Evolutionary conservation across 495 filamentous ascomycete genomes (phyloP).

Genomic region (Penicillium turbatum): DNA sequence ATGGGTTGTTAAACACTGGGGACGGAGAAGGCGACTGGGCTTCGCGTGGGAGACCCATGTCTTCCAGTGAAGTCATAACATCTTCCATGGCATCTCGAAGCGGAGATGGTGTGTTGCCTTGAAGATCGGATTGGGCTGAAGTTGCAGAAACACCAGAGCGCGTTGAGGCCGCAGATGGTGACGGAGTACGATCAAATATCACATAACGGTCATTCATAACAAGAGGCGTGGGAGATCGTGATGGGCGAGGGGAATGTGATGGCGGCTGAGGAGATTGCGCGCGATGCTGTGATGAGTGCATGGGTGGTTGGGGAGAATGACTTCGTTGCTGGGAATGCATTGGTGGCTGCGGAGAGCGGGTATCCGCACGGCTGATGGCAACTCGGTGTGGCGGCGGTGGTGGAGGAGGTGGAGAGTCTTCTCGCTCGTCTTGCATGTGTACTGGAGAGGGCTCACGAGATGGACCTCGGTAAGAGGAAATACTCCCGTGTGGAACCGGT

Average conservation of each 20-base stretch:
- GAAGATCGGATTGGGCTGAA: conserved; percentile 54
- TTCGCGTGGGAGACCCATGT: conserved; percentile 66
- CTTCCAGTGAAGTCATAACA: conserved; percentile 92
- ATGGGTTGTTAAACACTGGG: conserved; percentile 64
- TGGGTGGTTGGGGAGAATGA: conserved; percentile 9
- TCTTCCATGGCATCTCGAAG: conserved; percentile 94
- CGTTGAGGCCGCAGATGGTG: conserved; percentile 48
- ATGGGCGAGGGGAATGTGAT: conserved; percentile 13
- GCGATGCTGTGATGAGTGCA: not conserved
- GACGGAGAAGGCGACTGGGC: conserved; percentile 44
- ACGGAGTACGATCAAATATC: conserved; percentile 51
- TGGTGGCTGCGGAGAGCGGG: conserved; percentile 6
- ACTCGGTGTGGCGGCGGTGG: conserved; percentile 42
- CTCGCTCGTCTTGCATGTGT: conserved; percentile 32
- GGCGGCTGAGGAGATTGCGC: conserved; percentile 19
- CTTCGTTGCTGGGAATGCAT: conserved; percentile 5
- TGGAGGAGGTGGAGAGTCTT: conserved; percentile 45
- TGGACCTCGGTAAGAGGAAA: not conserved
- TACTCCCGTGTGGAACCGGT: conserved; percentile 5
- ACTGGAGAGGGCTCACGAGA: conserved; percentile 10
- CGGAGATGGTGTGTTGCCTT: conserved; percentile 82
- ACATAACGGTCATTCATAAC: conserved; percentile 49
- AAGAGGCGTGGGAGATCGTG: conserved; percentile 38
- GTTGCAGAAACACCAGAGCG: conserved; percentile 49
- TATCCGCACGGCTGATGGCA: conserved; percentile 22